These are phyloP conservation scores for Trametes maxima DNA, from an alignment of 768 basidiomycete genomes.

Conservation along the genomic window DNA sequence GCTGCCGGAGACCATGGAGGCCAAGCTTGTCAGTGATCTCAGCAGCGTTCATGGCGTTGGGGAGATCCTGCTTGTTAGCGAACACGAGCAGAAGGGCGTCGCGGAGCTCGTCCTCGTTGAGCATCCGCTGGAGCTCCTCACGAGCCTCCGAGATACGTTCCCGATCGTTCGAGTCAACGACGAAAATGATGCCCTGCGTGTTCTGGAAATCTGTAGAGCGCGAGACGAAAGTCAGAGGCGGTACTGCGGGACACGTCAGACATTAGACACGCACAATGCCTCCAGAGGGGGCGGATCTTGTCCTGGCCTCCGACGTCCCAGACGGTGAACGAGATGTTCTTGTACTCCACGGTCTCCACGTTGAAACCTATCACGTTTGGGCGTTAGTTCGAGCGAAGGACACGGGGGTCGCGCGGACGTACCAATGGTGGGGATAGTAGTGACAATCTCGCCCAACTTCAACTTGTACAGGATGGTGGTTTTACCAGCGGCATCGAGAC, in stretches of 20 bases:
- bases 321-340: constrained; percentile 99
- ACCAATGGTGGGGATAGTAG: constrained; percentile 99
- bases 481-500: constrained; percentile 99
- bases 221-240: constrained; percentile 20
- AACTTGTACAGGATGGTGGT: constrained; percentile 99
- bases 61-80: constrained; percentile 99
- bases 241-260: constrained; percentile 20
- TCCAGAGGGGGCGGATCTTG: constrained; percentile 99
- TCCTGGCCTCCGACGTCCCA: constrained; percentile 99
- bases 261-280: constrained; percentile 82
- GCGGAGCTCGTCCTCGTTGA: constrained; percentile 99
- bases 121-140: constrained; percentile 98
- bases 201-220: constrained; percentile 92
- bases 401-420: constrained; percentile 36
- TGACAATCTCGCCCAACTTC: constrained; percentile 99
- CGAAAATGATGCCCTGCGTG: constrained; percentile 99
- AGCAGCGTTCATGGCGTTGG: constrained; percentile 99
- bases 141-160: constrained; percentile 99
- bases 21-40: constrained; percentile 99
- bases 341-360: constrained; percentile 99
- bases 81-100: constrained; percentile 98
- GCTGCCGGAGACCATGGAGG: constrained; percentile 93
- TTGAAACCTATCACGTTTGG: constrained; percentile 79
- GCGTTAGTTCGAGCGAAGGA: constrained; percentile 13
- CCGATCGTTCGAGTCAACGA: constrained; percentile 99